Conservation (phyloP, 345 rosid species). For the Raphanus sativus region DNA sequence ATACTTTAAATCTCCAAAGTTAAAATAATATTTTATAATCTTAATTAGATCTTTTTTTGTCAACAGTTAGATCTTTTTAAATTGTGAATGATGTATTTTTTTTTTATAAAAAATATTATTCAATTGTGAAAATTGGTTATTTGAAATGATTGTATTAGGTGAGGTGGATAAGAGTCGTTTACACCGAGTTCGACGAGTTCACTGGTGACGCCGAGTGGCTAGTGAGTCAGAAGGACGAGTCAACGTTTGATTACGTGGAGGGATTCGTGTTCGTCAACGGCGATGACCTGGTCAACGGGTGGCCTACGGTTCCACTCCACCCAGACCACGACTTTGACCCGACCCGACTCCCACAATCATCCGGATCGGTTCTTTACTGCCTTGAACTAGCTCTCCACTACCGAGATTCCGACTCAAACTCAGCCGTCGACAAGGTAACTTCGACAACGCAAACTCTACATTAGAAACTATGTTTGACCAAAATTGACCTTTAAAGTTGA, state of each 20-base stretch:
- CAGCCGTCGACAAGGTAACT: conserved; percentile 67
- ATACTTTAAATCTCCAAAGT: neutral
- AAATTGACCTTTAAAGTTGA: conserved; percentile 19
- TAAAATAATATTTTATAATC: neutral
- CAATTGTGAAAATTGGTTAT: neutral
- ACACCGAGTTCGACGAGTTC: conserved; percentile 66
- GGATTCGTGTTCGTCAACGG: conserved; percentile 86
- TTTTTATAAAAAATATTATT: neutral
- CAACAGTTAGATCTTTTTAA: neutral
- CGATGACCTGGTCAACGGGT: conserved; percentile 78
- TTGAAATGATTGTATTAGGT: conserved; percentile 52
- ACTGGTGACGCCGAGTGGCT: conserved; percentile 78
- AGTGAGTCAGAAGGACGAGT: conserved; percentile 53
- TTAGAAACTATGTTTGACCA: conserved; percentile 32
- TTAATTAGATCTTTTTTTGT: neutral
- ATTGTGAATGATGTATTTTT: neutral
- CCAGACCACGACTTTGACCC: conserved; percentile 50
- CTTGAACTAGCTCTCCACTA: conserved; percentile 80
- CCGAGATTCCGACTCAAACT: conserved; percentile 41
- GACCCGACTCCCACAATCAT: conserved; percentile 43
- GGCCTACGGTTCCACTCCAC: conserved; percentile 70
- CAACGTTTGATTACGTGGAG: conserved; percentile 81
- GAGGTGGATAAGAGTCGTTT: conserved; percentile 89
- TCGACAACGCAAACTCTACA: conserved; percentile 1
- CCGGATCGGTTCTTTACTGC: conserved; percentile 79